Conservation (phyloP, 371 early-diverging fungal genomes). For the Mortierella sp. region DNA sequence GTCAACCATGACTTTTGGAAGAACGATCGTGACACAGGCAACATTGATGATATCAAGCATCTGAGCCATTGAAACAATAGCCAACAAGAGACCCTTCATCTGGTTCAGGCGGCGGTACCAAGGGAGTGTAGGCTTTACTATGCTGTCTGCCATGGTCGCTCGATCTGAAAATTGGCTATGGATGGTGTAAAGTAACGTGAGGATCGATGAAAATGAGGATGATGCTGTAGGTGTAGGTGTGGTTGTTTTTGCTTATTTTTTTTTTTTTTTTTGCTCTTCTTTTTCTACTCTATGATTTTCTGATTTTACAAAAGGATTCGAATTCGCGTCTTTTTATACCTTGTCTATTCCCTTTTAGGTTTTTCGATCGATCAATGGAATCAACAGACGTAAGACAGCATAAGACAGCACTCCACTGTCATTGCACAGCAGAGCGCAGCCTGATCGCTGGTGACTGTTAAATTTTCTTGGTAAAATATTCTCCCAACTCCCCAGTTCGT, state of each 20-base stretch:
- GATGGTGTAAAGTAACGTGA: too few relatives aligned
- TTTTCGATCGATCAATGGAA: not conserved
- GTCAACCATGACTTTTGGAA: conserved; percentile 26
- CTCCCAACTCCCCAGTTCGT: too few relatives aligned
- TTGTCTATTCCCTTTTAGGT: not conserved
- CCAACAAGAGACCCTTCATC: conserved; percentile 22
- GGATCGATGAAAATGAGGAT: too few relatives aligned
- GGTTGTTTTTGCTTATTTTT: not conserved
- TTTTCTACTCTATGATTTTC: not conserved
- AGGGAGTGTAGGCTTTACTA: conserved; percentile 13
- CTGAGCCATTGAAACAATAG: conserved; percentile 34
- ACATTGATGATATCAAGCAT: conserved; percentile 41
- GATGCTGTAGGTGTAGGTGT: too few relatives aligned
- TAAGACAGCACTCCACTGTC: not conserved
- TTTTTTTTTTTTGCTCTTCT: not conserved
- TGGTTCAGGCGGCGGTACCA: conserved; percentile 27
- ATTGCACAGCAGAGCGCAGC: not conserved
- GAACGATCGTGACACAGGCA: conserved; percentile 30
- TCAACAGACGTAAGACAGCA: not conserved
- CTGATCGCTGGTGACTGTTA: not conserved
- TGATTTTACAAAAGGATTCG: not conserved
- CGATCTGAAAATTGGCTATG: too few relatives aligned
- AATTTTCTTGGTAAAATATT: not conserved
- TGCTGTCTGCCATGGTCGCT: conserved; percentile 8
- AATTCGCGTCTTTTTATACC: not conserved